Percentiles rank a stretch among this genome's conserved stretches.
Conservation (phyloP, 1,139 yeast genomes). For the Spencermartinsiella ligniputridi region DNA sequence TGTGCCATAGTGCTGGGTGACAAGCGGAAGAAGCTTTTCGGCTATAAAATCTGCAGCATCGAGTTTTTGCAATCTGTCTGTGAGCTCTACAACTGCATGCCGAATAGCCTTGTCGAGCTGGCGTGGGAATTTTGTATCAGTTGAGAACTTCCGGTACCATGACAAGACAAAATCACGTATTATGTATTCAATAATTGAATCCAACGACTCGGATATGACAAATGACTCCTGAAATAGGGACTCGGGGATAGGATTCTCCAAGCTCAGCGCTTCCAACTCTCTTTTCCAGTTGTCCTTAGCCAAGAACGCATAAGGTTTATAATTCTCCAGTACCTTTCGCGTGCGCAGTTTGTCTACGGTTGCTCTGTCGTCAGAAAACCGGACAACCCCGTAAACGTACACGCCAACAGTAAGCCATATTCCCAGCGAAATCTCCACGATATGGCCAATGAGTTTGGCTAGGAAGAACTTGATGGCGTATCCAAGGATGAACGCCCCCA, state of each 20-base stretch:
- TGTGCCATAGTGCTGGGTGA: conserved; percentile 60
- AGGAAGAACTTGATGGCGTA: conserved; percentile 20
- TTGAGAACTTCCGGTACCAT: conserved; percentile 59
- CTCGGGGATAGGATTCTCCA: conserved; percentile 20
- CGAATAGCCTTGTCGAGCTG: conserved; percentile 50
- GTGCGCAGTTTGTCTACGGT: conserved; percentile 4
- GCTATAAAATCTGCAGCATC: conserved; percentile 60
- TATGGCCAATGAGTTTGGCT: conserved; percentile 18
- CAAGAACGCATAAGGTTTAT: conserved; percentile 20
- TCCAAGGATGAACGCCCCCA: conserved; percentile 18
- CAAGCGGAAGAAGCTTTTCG: conserved; percentile 54
- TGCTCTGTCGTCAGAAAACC: conserved; percentile 15
- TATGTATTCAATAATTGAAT: conserved; percentile 49
- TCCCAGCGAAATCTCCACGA: conserved; percentile 22
- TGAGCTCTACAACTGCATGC: conserved; percentile 40
- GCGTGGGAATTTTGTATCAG: conserved; percentile 48
- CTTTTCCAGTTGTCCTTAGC: conserved; percentile 19
- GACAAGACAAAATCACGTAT: conserved; percentile 56
- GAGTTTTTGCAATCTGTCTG: conserved; percentile 39
- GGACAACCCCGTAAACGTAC: conserved; percentile 15
- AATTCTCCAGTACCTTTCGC: conserved; percentile 8
- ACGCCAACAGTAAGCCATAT: conserved; percentile 18
- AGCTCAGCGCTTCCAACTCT: conserved; percentile 20
- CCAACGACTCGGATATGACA: conserved; percentile 50
- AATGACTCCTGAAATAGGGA: conserved; percentile 47